Conservation (phyloP, 306 rosid genomes). For the Prosopis cineraria region DNA sequence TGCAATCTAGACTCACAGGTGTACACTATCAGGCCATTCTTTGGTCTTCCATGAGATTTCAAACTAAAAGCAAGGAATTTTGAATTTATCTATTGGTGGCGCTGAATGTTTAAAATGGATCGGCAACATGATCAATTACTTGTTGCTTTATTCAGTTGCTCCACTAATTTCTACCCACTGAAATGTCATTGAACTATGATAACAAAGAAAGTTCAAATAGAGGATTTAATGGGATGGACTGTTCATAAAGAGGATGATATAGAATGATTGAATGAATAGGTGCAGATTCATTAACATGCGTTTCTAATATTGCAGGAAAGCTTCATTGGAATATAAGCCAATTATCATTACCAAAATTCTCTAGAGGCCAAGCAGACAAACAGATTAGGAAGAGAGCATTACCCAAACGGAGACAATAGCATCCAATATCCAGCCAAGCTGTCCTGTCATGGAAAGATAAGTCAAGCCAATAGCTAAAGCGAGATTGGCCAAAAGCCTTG, state of each 20-base stretch:
- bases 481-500: constrained; percentile 72
- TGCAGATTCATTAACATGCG: background rate
- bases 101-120: constrained; percentile 4
- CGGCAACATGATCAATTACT: background rate
- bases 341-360: constrained; percentile 1
- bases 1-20: background rate
- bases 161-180: background rate
- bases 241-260: constrained; percentile 9
- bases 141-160: constrained; percentile 18
- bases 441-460: constrained; percentile 94
- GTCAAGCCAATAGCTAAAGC: constrained; percentile 90
- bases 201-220: background rate
- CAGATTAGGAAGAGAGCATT: constrained; percentile 24
- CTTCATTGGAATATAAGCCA: background rate
- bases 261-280: background rate
- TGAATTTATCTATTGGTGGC: background rate
- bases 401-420: constrained; percentile 98
- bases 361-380: background rate
- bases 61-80: constrained; percentile 11
- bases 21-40: constrained; percentile 4
- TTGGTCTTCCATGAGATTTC: background rate
- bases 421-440: constrained; percentile 97
- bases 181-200: background rate
- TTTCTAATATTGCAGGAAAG: background rate
- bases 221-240: background rate